Evolutionary conservation across 192 early-diverging fungal genomes (phyloP).

Genomic region (Backusella sp.): DNA sequence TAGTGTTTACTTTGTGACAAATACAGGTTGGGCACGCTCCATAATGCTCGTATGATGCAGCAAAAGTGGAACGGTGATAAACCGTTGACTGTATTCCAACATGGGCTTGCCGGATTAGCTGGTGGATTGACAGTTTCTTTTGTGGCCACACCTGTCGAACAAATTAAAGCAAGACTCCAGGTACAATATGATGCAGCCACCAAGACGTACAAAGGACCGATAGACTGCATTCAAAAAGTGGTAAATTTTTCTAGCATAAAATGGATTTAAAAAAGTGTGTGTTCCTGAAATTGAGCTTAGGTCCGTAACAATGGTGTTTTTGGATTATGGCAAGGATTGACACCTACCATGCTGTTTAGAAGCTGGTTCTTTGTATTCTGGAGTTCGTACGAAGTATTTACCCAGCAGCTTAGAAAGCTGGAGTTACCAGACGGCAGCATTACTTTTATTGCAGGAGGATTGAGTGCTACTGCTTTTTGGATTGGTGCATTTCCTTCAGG

Average conservation of each 20-base stretch:
- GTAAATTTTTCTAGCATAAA: conserved; percentile 30
- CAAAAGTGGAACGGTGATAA: conserved; percentile 58
- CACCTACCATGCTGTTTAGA: conserved; percentile 81
- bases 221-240: conserved; percentile 80
- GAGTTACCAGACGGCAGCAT: conserved; percentile 57
- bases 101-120: conserved; percentile 65
- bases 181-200: conserved; percentile 70
- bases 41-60: conserved; percentile 72
- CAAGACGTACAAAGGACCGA: conserved; percentile 79
- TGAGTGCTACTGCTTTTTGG: conserved; percentile 93
- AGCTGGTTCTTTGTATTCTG: conserved; percentile 81
- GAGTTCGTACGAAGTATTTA: conserved; percentile 68
- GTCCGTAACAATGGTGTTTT: conserved; percentile 72
- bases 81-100: conserved; percentile 63
- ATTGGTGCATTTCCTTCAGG: conserved; percentile 43
- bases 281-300: conserved; percentile 26
- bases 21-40: conserved; percentile 77
- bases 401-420: conserved; percentile 43
- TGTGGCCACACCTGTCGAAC: conserved; percentile 78
- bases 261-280: not conserved
- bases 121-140: conserved; percentile 81
- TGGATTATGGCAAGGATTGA: conserved; percentile 84
- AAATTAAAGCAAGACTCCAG: conserved; percentile 71
- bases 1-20: not conserved
- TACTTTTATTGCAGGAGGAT: conserved; percentile 76